Base-by-base conservation (phyloP, 2,329 filamentous ascomycete genomes). In the Mollisia scopiformis region DNA sequence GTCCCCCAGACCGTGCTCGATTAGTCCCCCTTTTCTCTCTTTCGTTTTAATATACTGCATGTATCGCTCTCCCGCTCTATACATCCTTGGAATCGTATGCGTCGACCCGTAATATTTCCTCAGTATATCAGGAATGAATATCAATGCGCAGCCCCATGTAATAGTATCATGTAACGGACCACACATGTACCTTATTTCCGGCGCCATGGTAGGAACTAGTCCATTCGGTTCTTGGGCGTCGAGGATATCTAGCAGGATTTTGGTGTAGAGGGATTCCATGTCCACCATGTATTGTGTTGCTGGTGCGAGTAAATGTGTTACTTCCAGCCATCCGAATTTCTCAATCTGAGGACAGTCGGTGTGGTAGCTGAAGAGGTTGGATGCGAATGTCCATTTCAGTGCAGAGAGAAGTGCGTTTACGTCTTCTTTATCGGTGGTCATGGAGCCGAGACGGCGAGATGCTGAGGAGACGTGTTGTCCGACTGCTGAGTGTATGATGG, bases 321-420 rank as follows among this genome's bases (percentile, higher is more conserved):
- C 79, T 66, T 81, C 79, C 0, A 80, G 73, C 79, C 79, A 81
- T 0, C 77, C 79, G 43, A 81, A 81, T 60, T 81, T 81, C 64
- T 81, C 77, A 33, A 79, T 78, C 62, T 79, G 77, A 6, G 76
- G 77, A 58, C 77, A 79, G 63, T 81, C 78, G 2, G 79, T 81
- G 61, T 81, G 79, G 66, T 80, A 81, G 57, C 76, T 78, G 62
- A 78, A 78, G 16, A 79, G 69, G 62, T 79, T 79, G 13, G 16
- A 23, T 39, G 71, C 73, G 51, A 79, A 80, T 1, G 77, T 76
- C 78, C 78, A 80, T 59, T 79, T 76, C 43, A 76, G 78, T 35
- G 77, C 77, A 23, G 77, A 77, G 49, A 79, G 75, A 1, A 79
- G 63, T n/a, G 72, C 69, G 19, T 50, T 50, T 4, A 50, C 47